These are phyloP conservation scores for Colletotrichum orchidophilum DNA, from an alignment of 2,329 filamentous ascomycete species.

Conservation along the genomic window DNA sequence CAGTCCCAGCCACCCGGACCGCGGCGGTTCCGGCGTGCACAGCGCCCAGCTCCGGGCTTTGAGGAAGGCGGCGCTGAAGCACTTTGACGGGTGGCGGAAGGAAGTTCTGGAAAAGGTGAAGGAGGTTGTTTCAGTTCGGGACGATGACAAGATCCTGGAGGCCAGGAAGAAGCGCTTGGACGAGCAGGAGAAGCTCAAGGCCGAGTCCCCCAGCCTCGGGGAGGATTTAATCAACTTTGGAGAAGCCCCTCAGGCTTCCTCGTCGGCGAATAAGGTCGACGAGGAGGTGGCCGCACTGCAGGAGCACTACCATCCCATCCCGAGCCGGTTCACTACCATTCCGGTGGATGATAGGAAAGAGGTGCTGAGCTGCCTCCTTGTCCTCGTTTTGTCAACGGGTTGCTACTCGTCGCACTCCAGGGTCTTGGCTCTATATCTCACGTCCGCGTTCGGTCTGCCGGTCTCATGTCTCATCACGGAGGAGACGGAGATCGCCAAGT, in stretches of 20 bases:
- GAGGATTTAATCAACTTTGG: slow-evolving; percentile 55
- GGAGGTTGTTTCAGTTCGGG: slow-evolving; percentile 68
- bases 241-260: slow-evolving; percentile 35
- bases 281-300: slow-evolving; percentile 57
- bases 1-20: slow-evolving; percentile 26
- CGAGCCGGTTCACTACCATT: slow-evolving; percentile 65
- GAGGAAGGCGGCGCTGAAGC: slow-evolving; percentile 65
- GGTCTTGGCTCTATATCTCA: slow-evolving; percentile 72
- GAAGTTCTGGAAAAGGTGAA: slow-evolving; percentile 75
- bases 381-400: slow-evolving; percentile 76
- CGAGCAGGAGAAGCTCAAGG: slow-evolving; percentile 48
- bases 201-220: slow-evolving; percentile 46
- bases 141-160: slow-evolving; percentile 56
- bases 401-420: slow-evolving; percentile 81
- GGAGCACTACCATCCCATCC: slow-evolving; percentile 61
- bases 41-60: slow-evolving; percentile 41
- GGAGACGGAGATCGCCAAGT: slow-evolving; percentile 80
- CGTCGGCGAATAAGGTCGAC: slow-evolving; percentile 41
- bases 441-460: slow-evolving; percentile 72
- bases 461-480: slow-evolving; percentile 70
- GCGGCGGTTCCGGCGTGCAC: slow-evolving; percentile 34
- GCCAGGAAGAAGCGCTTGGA: slow-evolving; percentile 57
- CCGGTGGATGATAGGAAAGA: slow-evolving; percentile 67
- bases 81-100: slow-evolving; percentile 82
- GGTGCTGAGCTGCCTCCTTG: slow-evolving; percentile 73